A percentile compares a stretch with the other conserved stretches of the same genome.
phyloP scores from a whole-genome alignment of 768 basidiomycete species.

The Scleroderma citrinum region DNA sequence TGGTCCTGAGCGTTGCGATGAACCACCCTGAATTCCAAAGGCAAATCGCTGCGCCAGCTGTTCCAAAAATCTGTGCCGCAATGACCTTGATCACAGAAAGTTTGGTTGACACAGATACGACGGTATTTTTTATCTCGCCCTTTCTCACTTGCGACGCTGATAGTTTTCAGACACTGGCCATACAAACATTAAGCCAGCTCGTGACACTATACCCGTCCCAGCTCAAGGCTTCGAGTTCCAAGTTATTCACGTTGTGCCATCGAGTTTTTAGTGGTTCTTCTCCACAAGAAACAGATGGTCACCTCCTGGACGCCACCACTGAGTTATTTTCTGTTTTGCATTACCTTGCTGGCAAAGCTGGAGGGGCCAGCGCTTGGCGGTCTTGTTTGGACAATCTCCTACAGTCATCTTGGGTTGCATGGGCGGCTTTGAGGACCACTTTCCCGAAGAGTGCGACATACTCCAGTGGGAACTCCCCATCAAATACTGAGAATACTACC shows the following conservation, averaged over 20 bases:
- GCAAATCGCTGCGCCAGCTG: conserved; percentile 65
- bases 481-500: conserved; percentile 8
- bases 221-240: conserved; percentile 48
- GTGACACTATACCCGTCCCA: conserved; percentile 63
- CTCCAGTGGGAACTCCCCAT: conserved; percentile 7
- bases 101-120: conserved; percentile 43
- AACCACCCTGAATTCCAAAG: conserved; percentile 77
- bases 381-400: conserved; percentile 69
- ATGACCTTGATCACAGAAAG: conserved; percentile 54
- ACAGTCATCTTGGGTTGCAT: conserved; percentile 58
- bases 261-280: conserved; percentile 51
- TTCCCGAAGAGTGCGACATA: conserved; percentile 42
- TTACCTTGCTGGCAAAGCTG: conserved; percentile 74
- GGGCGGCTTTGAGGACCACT: conserved; percentile 53
- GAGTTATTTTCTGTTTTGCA: conserved; percentile 58
- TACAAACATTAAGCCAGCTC: conserved; percentile 47
- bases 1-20: conserved; percentile 54
- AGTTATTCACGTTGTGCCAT: conserved; percentile 49
- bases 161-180: conserved; percentile 36
- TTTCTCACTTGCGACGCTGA: conserved; percentile 3
- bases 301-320: conserved; percentile 44
- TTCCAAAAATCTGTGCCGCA: conserved; percentile 62
- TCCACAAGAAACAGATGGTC: conserved; percentile 34
- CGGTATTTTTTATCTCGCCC: conserved; percentile 34
- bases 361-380: conserved; percentile 64